Percentiles rank a stretch among this genome's conserved stretches.
Conservation (phyloP, 352 stramenopile species). For the Thraustotheca clavata region DNA sequence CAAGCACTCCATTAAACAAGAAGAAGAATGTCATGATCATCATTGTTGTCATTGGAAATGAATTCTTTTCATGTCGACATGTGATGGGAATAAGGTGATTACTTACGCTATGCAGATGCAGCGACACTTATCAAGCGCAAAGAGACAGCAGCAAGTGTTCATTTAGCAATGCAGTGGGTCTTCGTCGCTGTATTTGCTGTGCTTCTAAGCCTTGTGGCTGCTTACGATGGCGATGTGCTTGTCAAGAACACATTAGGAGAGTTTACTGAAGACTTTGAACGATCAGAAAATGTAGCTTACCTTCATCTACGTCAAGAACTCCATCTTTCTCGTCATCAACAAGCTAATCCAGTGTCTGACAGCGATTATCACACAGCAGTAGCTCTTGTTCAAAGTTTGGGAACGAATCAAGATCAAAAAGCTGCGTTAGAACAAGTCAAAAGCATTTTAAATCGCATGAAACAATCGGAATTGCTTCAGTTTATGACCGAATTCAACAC, state of each 20-base stretch:
- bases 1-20: not conserved
- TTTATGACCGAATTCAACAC: not conserved
- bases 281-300: not conserved
- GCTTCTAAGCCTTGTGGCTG: not conserved
- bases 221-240: not conserved
- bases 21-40: not conserved
- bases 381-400: not conserved
- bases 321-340: not conserved
- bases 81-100: too few relatives aligned
- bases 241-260: conserved; percentile 1
- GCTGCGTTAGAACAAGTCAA: not conserved
- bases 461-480: not conserved
- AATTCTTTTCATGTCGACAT: too few relatives aligned
- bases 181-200: not conserved
- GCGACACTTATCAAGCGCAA: too few relatives aligned
- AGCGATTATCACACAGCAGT: not conserved
- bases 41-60: too few relatives aligned
- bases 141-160: too few relatives aligned
- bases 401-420: not conserved
- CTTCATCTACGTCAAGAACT: not conserved
- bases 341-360: not conserved
- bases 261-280: conserved; percentile 2
- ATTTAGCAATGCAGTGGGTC: conserved; percentile 1
- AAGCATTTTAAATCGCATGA: not conserved
- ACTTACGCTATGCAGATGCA: too few relatives aligned